Evolutionary conservation across 2,329 filamentous ascomycete species (phyloP).

Genomic region (Scleromitrula shiraiana): DNA sequence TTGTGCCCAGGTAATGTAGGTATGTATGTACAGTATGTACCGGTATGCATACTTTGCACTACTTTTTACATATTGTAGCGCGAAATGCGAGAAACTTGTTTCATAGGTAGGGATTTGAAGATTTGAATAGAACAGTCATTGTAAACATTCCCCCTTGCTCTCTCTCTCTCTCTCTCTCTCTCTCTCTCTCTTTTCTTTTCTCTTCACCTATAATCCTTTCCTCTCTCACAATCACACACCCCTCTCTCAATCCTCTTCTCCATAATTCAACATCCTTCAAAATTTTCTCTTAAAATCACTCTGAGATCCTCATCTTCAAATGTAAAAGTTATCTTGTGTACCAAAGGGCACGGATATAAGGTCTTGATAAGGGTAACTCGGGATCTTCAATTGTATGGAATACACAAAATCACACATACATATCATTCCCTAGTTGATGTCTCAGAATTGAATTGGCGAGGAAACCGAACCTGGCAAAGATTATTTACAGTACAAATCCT

Average conservation of each 20-base stretch:
- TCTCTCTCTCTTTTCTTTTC: no score
- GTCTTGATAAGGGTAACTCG: neutral
- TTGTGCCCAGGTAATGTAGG: no score
- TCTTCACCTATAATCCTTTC: no score
- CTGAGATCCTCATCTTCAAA: no score
- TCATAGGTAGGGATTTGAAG: neutral
- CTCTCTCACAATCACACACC: no score
- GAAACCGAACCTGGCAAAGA: neutral
- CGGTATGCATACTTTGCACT: no score
- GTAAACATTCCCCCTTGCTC: neutral
- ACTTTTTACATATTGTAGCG: neutral
- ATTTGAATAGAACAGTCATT: neutral
- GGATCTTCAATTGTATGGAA: neutral
- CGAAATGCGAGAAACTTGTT: neutral
- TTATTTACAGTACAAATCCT: neutral
- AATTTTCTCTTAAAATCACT: no score
- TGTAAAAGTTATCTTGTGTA: neutral
- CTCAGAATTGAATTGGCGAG: conserved; percentile 19
- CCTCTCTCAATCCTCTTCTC: no score
- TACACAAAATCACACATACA: neutral
- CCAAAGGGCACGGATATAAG: neutral
- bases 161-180: neutral
- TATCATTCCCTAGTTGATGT: conserved; percentile 14
- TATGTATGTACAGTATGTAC: no score
- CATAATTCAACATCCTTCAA: no score